These are phyloP conservation scores for Dactylis glomerata DNA, from an alignment of 176 grass and related monocot genomes.

Conservation along the genomic window DNA sequence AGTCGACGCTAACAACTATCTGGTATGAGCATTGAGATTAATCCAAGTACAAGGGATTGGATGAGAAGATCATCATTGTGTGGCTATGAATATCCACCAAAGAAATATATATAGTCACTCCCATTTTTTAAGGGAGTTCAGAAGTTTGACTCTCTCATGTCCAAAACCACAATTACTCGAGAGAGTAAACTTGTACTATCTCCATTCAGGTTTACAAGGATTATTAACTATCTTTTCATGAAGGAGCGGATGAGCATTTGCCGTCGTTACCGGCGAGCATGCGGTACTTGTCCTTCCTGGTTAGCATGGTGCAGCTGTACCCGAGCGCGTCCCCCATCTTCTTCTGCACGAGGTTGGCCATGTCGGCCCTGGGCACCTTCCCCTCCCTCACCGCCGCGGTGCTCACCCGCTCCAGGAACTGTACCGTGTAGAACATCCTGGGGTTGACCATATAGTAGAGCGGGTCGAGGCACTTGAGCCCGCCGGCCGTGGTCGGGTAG, in stretches of 20 bases:
- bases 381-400: not conserved
- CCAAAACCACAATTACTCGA: not conserved
- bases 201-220: too few relatives aligned
- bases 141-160: not conserved
- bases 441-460: conserved; percentile 67
- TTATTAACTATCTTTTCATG: too few relatives aligned
- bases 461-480: conserved; percentile 68
- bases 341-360: conserved; percentile 63
- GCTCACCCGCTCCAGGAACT: conserved; percentile 49
- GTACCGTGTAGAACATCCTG: conserved; percentile 44
- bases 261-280: conserved; percentile 81
- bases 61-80: not conserved
- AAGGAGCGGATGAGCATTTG: not conserved
- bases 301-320: conserved; percentile 59
- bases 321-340: conserved; percentile 59
- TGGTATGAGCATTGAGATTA: not conserved
- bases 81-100: not conserved
- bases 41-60: not conserved
- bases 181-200: not conserved
- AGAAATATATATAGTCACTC: not conserved
- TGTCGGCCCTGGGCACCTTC: conserved; percentile 15
- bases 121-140: not conserved
- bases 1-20: not conserved
- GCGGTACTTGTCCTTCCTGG: conserved; percentile 82
- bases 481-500: conserved; percentile 64